A percentile compares a stretch with the other conserved stretches of the same genome.
Conservation (phyloP, 257 asterid species). For the Forsythia viridissima region DNA sequence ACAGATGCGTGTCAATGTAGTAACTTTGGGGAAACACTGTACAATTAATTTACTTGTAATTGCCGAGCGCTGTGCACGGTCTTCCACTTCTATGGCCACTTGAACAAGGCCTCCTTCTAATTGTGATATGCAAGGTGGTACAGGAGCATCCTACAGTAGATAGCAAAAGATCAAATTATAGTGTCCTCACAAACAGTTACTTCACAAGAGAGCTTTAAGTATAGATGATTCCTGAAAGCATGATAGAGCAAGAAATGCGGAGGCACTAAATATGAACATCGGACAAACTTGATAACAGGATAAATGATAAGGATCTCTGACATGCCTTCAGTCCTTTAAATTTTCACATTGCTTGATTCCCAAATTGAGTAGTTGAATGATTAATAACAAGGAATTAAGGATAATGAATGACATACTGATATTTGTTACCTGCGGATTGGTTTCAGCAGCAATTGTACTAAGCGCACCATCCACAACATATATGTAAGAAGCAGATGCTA, state of each 20-base stretch:
- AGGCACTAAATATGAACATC: not conserved
- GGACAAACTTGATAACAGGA: not conserved
- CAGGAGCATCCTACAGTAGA: constrained; percentile 89
- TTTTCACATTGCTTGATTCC: constrained; percentile 8
- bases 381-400: not conserved
- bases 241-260: not conserved
- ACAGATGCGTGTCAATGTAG: constrained; percentile 5
- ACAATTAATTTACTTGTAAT: constrained; percentile 64
- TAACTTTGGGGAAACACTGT: constrained; percentile 6
- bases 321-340: not conserved
- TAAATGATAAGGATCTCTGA: not conserved
- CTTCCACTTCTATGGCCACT: constrained; percentile 99
- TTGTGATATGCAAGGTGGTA: constrained; percentile 98
- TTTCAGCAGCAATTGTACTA: constrained; percentile 96
- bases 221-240: constrained; percentile 19
- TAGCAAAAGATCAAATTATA: constrained; percentile 19
- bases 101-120: constrained; percentile 97
- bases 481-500: constrained; percentile 72
- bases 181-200: constrained; percentile 8
- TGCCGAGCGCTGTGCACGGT: constrained; percentile 95
- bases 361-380: constrained; percentile 1
- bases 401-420: not conserved
- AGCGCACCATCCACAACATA: constrained; percentile 96
- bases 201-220: constrained; percentile 13
- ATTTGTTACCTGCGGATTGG: constrained; percentile 82